Conservation (phyloP, 2,329 filamentous ascomycete genomes). For the Cercospora sp. region DNA sequence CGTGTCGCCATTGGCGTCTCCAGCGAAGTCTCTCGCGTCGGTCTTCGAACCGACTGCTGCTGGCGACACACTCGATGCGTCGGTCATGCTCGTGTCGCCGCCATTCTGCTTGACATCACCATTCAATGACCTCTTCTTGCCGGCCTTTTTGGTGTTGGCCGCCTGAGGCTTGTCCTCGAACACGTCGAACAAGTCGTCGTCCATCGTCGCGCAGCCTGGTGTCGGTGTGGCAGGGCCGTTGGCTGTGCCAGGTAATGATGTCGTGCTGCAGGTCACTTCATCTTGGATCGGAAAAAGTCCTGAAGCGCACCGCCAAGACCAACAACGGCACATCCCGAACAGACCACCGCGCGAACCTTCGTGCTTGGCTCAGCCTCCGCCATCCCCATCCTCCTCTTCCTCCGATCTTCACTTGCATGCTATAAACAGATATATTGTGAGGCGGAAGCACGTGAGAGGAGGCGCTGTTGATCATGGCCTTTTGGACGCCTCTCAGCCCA, state of each 20-base stretch:
- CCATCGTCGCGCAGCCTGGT: conserved; percentile 13
- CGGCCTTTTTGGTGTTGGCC: conserved; percentile 40
- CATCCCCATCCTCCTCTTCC: conserved; percentile 1
- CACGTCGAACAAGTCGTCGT: conserved; percentile 39
- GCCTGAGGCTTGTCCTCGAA: conserved; percentile 36
- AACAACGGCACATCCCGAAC: background rate
- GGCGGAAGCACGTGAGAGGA: conserved; percentile 12
- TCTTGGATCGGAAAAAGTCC: background rate
- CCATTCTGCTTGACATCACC: conserved; percentile 65
- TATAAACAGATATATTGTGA: conserved; percentile 8
- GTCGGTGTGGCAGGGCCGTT: background rate
- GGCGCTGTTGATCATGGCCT: background rate
- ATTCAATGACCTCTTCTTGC: conserved; percentile 84
- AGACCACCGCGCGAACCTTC: background rate
- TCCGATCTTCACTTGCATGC: conserved; percentile 1
- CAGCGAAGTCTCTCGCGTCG: conserved; percentile 6
- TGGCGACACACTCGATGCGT: conserved; percentile 37
- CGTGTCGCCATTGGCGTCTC: conserved; percentile 16
- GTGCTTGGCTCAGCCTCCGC: conserved; percentile 5
- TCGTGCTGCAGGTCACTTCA: background rate
- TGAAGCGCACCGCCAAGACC: background rate
- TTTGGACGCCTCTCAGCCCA: conserved; percentile 14
- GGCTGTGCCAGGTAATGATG: conserved; percentile 1
- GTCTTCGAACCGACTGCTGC: background rate
- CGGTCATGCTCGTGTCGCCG: conserved; percentile 48